These are phyloP conservation scores for Pseudotsuga menziesii DNA, from an alignment of 75 land plant genomes.

Conservation along the genomic window DNA sequence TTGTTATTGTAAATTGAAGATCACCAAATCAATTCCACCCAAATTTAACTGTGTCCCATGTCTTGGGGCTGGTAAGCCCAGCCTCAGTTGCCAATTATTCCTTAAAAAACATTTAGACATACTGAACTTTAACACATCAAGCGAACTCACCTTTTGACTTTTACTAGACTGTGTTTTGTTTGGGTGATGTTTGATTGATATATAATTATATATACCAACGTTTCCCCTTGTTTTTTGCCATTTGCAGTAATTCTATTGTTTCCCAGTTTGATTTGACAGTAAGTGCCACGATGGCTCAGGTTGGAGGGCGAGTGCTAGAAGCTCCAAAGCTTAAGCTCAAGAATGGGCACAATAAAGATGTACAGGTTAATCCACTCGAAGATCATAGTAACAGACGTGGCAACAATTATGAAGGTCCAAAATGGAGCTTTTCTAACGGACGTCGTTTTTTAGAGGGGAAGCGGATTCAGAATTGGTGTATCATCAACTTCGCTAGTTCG, in stretches of 20 bases:
- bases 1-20: too few species aligned
- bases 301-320: constrained; percentile 18
- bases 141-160: too few species aligned
- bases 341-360: not conserved
- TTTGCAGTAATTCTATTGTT: not conserved
- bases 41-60: too few species aligned
- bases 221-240: not conserved
- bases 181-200: not conserved
- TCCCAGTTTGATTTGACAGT: not conserved
- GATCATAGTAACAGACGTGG: too few species aligned
- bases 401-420: too few species aligned
- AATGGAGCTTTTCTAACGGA: constrained; percentile 23
- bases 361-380: constrained; percentile 9
- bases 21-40: too few species aligned
- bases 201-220: not conserved
- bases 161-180: too few species aligned
- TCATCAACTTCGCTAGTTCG: constrained; percentile 27
- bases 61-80: not conserved
- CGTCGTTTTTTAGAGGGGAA: constrained; percentile 25
- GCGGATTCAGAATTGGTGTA: constrained; percentile 34
- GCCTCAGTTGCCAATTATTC: too few species aligned
- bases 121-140: not conserved
- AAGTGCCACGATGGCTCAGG: not conserved
- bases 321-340: constrained; percentile 40
- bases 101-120: too few species aligned